phyloP scores from a whole-genome alignment of 73 alveolate species.

The Paramecium tetraurelia region DNA sequence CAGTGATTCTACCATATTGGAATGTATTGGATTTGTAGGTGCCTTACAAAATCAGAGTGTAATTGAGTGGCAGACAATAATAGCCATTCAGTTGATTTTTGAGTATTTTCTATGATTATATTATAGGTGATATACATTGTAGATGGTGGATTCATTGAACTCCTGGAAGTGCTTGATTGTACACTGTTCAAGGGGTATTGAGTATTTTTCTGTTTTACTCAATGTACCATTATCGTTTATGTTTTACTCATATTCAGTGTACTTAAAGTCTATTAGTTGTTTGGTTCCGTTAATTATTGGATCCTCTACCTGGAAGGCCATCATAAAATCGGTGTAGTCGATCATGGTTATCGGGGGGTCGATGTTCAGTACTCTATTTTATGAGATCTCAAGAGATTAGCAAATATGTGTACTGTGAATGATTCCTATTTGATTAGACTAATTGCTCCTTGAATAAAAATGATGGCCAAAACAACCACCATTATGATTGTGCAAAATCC shows the following conservation, averaged over 20 bases:
- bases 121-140: not conserved
- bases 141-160: not conserved
- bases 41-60: not conserved
- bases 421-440: not conserved
- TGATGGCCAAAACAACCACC: not conserved
- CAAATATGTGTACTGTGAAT: not conserved
- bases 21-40: not conserved
- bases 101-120: not conserved
- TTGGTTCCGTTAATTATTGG: not conserved
- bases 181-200: not conserved
- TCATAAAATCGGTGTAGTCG: not conserved
- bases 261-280: not conserved
- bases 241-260: not conserved
- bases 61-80: not conserved
- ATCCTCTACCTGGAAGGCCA: not conserved
- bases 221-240: not conserved
- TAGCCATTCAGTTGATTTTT: not conserved
- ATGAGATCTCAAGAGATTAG: not conserved
- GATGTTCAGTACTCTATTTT: not conserved
- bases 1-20: not conserved
- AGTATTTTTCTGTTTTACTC: not conserved
- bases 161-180: not conserved
- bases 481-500: not conserved
- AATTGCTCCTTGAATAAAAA: not conserved
- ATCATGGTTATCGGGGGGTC: not conserved